Base-by-base conservation (phyloP, 306 rosid genomes). In the Urtica urens region DNA sequence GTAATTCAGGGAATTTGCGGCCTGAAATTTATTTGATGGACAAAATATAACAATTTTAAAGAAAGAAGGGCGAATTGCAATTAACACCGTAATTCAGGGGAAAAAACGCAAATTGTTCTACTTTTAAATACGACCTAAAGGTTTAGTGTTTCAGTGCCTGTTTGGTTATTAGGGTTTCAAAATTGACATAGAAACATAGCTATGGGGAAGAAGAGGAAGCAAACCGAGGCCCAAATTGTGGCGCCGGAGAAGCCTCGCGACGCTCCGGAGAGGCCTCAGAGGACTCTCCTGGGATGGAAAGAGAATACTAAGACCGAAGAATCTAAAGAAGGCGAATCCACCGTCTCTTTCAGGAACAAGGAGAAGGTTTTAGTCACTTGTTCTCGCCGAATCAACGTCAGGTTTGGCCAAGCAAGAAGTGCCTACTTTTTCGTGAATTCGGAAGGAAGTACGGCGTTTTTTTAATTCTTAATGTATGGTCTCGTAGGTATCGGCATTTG, bases 151-250 rank as follows among this genome's bases (percentile, higher is more conserved):
- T n/a, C n/a, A n/a, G n/a, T n/a, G n/a, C n/a, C n/a, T n/a, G n/a
- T n/a, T n/a, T n/a, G n/a, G n/a, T n/a, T n/a, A n/a, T n/a, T n/a
- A n/a, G n/a, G n/a, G n/a, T n/a, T n/a, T n/a, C n/a, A n/a, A n/a
- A n/a, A n/a, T n/a, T n/a, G n/a, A n/a, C n/a, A n/a, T n/a, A n/a
- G n/a, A n/a, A n/a, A n/a, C n/a, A n/a, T n/a, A n/a, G n/a, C n/a
- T n/a, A 81, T 79, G 99, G 95, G 64, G 26, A 90, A 79, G 81
- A 90, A 90, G 87, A 77, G 99, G 69, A 90, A 90, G 51, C 95
- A 72, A 28, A 68, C 53, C 21, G 95, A 90, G 44, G 33, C 64
- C 0, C 65, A 41, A 15, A 56, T 33, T 15, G 71, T 60, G 3
- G 47, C 57, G 19, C 51, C 62, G 0, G 73, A 73, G 59, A 77